Evolutionary conservation across 1,139 yeast species (phyloP), one percentile per base, ranked within the genome.

Genomic region (Scheffersomyces segobiensis): DNA sequence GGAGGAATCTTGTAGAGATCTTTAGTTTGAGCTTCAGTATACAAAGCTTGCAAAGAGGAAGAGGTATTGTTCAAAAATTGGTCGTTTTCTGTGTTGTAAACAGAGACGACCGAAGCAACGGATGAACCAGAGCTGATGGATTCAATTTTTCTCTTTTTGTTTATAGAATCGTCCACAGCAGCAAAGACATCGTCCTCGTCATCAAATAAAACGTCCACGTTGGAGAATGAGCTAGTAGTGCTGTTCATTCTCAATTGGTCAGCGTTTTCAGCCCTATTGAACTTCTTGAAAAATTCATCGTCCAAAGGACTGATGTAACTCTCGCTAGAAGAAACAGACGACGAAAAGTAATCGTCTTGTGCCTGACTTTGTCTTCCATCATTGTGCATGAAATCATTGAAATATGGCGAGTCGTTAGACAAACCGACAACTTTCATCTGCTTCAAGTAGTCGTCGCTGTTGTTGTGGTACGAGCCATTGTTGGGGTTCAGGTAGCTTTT

Each of bases 251-350:
- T 50, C 50, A 47, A 22, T 19, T 22, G 24, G 49, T 24, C 50
- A 21, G 20, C 26, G 26, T 52, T 51, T 54, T 51, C 52, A 50
- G n/a, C 46, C 50, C 46, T 50, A 21, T 51, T 53, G 57, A 65
- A 57, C 48, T 58, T 65, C 59, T 63, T 63, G 59, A 64, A 65
- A 50, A 65, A 61, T 54, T 65, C 68, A 51, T 65, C 68, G 47
- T 65, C 68, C 52, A 65, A 60, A 14, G 68, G 68, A 46, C 63
- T 59, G 42, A 63, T 59, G 56, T 61, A 55, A 14, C 64, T 61
- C 5, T 63, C 66, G 46, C 52, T 57, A 19, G 65, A 61, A 21
- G 65, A 60, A 3, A 59, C 58, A 17, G 66, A 62, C 14, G 63
- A 60, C 46, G 54, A 47, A 50, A 61, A 52, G 22, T 59, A 61